Evolutionary conservation across 768 basidiomycete species (phyloP).

Genomic region (Daedalea quercina): DNA sequence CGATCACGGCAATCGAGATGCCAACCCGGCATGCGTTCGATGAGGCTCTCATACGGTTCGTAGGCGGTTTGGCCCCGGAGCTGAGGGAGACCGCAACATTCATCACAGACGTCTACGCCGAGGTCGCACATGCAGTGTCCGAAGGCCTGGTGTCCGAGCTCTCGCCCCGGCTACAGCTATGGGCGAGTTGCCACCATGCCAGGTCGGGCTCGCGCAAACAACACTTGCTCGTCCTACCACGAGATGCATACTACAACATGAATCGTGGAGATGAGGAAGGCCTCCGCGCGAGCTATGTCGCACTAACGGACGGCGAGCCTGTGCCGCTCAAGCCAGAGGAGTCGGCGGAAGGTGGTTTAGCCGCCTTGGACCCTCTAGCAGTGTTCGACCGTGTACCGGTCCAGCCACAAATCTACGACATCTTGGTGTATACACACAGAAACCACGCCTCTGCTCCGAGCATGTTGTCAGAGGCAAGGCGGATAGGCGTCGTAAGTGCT

Average conservation of each 20-base stretch:
- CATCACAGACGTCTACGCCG: conserved; percentile 45
- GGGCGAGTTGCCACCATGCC: conserved; percentile 55
- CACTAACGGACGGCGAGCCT: conserved; percentile 30
- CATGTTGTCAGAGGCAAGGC: conserved; percentile 50
- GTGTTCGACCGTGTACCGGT: conserved; percentile 61
- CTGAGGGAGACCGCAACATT: conserved; percentile 58
- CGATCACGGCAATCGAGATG: conserved; percentile 51
- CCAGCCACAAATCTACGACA: conserved; percentile 60
- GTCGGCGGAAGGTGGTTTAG: conserved; percentile 16
- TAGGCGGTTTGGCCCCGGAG: conserved; percentile 44
- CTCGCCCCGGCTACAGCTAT: conserved; percentile 38
- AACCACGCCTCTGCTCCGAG: conserved; percentile 45
- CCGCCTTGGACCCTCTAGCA: conserved; percentile 25
- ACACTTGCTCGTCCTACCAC: conserved; percentile 51
- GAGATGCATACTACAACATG: conserved; percentile 51
- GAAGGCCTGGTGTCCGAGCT: conserved; percentile 25
- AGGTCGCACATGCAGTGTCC: conserved; percentile 41
- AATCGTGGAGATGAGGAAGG: conserved; percentile 44
- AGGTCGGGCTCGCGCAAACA: conserved; percentile 54
- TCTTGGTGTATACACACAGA: conserved; percentile 60
- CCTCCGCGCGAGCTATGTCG: conserved; percentile 39
- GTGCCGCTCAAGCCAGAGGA: conserved; percentile 8
- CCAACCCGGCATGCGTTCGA: conserved; percentile 51
- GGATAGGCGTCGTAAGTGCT: conserved; percentile 52
- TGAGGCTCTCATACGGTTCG: conserved; percentile 39